phyloP scores from a whole-genome alignment of 768 basidiomycete species.

The Suillus luteus region DNA sequence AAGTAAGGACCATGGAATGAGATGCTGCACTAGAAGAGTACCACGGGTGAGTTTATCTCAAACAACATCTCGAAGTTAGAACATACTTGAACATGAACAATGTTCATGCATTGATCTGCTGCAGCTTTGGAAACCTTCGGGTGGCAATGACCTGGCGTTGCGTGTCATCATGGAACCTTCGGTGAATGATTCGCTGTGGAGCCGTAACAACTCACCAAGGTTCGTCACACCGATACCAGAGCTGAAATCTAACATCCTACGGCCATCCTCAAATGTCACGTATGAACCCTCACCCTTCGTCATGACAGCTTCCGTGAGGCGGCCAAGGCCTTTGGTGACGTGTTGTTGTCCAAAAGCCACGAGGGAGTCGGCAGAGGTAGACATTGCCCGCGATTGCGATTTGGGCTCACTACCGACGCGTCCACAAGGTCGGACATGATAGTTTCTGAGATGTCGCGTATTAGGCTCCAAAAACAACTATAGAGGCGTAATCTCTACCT shows the following conservation, averaged over 20 bases:
- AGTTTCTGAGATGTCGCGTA: not conserved
- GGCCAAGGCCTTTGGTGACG: slow-evolving; percentile 46
- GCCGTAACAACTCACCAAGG: slow-evolving; percentile 53
- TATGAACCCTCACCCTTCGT: slow-evolving; percentile 72
- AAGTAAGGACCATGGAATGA: slow-evolving; percentile 87
- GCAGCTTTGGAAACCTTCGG: slow-evolving; percentile 85
- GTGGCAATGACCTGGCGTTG: slow-evolving; percentile 74
- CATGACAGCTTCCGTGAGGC: slow-evolving; percentile 56
- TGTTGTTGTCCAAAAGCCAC: slow-evolving; percentile 44
- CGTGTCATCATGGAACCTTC: not conserved
- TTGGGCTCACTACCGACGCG: not conserved
- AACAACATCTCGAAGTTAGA: not conserved
- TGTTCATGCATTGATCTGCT: slow-evolving; percentile 80
- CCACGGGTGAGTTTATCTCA: not conserved
- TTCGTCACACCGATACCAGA: slow-evolving; percentile 87
- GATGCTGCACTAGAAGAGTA: slow-evolving; percentile 75
- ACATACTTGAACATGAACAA: slow-evolving; percentile 77
- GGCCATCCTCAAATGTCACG: slow-evolving; percentile 71
- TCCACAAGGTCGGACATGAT: not conserved
- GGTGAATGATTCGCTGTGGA: not conserved
- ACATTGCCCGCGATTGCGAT: slow-evolving; percentile 19
- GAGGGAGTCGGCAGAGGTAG: slow-evolving; percentile 26
- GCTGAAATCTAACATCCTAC: slow-evolving; percentile 80
- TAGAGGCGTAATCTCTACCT: not conserved
- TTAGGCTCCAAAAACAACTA: not conserved